Base-by-base conservation (phyloP, 2,329 filamentous ascomycete species). In the Cladosporium sp. region DNA sequence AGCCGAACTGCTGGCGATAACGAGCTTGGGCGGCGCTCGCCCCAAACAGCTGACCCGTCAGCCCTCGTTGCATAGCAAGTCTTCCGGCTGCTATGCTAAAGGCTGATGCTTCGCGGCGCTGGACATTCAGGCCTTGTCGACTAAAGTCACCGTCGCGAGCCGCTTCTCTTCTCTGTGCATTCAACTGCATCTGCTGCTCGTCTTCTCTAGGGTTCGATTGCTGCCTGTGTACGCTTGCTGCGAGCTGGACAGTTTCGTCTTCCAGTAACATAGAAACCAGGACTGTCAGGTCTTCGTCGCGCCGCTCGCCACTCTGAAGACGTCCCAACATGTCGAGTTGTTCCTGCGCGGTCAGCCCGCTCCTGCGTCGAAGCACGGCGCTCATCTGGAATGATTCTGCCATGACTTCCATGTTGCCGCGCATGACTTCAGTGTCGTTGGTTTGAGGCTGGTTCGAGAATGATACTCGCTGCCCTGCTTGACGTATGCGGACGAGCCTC, bases 361-460 rank as follows among this genome's bases (percentile, higher is more conserved):
- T 63, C 30, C 54, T 61, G 17, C 59, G 52, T 36, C 70, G 59
- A 3, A 72, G 39, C 25, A 64, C 60, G 8, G 63, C 59, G 36
- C 67, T 69, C 63, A 66, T 68, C 45, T 68, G 64, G 54, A 66
- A 72, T 9, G 62, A 63, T 28, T 70, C 67, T 4, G 68, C 68
- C 67, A 71, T 68, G 38, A 68, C 47, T 45, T 72, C 70, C 22
- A 67, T 60, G 36, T 67, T 63, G 12, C 56, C 56, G 6, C 56
- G 56, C 47, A 51, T 52, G 38, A 52, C 47, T 38, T 59, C 56
- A 15, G 38, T 43, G 15, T 59, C 47, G 2, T 28, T 56, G 12
- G 54, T 49, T 19, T 56, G 54, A 19, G 54, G 54, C 19, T 56
- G 54, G 14, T 56, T 56, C 20, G 54, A 56, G 34, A 56, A 56